Conservation (phyloP, 2,329 filamentous ascomycete genomes). For the Colletotrichum sp. region DNA sequence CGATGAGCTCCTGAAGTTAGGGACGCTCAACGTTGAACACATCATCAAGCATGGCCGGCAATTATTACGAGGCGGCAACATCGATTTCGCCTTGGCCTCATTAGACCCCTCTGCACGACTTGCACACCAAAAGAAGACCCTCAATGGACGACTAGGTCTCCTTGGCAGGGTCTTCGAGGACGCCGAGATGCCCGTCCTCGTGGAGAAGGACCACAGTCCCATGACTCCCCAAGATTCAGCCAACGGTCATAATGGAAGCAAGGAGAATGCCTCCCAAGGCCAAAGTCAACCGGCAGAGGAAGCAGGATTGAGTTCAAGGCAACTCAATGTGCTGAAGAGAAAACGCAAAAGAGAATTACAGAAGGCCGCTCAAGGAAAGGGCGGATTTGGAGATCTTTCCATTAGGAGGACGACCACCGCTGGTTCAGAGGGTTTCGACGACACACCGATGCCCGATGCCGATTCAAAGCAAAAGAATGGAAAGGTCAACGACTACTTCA, state of each 20-base stretch:
- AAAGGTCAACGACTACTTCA: conserved; percentile 85
- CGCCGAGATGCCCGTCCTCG: conserved; percentile 69
- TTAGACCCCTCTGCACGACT: conserved; percentile 84
- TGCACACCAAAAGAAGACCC: conserved; percentile 86
- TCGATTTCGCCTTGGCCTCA: conserved; percentile 83
- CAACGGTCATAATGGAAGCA: conserved; percentile 35
- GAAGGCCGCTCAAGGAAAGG: conserved; percentile 84
- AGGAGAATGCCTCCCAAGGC: conserved; percentile 39
- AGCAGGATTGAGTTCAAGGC: conserved; percentile 82
- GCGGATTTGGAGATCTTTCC: conserved; percentile 86
- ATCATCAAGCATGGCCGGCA: conserved; percentile 86
- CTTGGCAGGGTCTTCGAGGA: conserved; percentile 86
- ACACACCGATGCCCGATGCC: conserved; percentile 57
- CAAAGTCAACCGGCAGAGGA: conserved; percentile 61
- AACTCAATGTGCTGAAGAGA: conserved; percentile 92
- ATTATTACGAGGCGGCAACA: conserved; percentile 81
- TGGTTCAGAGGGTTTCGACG: conserved; percentile 67
- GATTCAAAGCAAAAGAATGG: conserved; percentile 64
- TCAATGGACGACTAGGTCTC: conserved; percentile 81
- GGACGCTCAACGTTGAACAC: conserved; percentile 76
- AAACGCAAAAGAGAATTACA: conserved; percentile 92
- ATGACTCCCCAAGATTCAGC: conserved; percentile 49
- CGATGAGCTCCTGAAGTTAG: conserved; percentile 73
- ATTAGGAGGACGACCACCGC: conserved; percentile 65
- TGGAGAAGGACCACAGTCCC: conserved; percentile 52